Evolutionary conservation across 1,284 basidiomycete species (phyloP).

Genomic region (Apiotrichum veenhuisii): DNA sequence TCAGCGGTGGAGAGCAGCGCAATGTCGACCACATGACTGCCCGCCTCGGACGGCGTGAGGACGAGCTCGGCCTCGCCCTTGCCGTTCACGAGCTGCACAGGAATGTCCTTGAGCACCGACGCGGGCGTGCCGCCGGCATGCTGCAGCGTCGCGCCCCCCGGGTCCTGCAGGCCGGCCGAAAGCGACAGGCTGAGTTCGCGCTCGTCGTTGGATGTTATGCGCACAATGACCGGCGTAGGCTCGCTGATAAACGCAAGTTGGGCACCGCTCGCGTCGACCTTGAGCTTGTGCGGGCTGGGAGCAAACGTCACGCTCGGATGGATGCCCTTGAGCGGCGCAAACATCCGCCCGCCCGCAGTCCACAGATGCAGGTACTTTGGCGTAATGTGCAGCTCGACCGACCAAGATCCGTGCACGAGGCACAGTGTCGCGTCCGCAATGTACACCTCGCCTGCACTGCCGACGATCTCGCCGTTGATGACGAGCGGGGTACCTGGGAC

Average conservation of each 20-base stretch:
- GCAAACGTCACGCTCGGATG: constrained; percentile 55
- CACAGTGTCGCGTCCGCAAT: constrained; percentile 26
- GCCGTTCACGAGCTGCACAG: constrained; percentile 18
- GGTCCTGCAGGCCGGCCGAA: constrained; percentile 72
- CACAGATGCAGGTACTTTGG: constrained; percentile 22
- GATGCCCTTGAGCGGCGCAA: constrained; percentile 10
- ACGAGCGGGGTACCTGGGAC: constrained; percentile 14
- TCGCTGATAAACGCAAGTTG: constrained; percentile 73
- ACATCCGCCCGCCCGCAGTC: constrained; percentile 20
- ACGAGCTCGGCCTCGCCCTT: constrained; percentile 13
- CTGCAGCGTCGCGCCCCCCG: constrained; percentile 57
- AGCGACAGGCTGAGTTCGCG: constrained; percentile 63
- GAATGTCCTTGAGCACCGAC: constrained; percentile 25
- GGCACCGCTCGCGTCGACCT: constrained; percentile 58
- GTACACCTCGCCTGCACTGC: constrained; percentile 23
- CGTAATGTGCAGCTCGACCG: constrained; percentile 26
- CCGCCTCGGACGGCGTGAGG: constrained; percentile 15
- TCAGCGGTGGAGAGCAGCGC: neutral
- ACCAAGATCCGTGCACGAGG: constrained; percentile 35
- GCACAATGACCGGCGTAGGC: constrained; percentile 64
- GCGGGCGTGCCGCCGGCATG: constrained; percentile 17
- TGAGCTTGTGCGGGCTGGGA: constrained; percentile 60
- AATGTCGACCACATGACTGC: constrained; percentile 31
- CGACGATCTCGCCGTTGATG: constrained; percentile 24
- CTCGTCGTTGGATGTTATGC: constrained; percentile 59